Evolutionary conservation across 768 basidiomycete species (phyloP).

Genomic region (Lanmaoa rubissima): DNA sequence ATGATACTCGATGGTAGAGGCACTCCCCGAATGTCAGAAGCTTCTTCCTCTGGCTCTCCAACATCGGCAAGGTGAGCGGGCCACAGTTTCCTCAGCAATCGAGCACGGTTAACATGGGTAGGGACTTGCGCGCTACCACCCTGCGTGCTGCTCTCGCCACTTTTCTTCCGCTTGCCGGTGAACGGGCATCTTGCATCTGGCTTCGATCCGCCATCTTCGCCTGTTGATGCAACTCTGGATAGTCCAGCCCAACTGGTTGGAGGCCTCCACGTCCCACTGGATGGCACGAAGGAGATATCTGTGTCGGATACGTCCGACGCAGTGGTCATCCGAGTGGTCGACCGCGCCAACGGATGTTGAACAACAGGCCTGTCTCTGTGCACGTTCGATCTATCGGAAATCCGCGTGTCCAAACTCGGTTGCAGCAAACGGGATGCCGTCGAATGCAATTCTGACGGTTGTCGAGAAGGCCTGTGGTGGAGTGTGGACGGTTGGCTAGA

Average conservation of each 20-base stretch:
- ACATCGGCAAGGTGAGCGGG: background rate
- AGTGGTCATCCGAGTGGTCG: background rate
- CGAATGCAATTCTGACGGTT: background rate
- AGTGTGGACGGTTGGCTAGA: background rate
- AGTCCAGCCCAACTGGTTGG: conserved; percentile 29
- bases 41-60: background rate
- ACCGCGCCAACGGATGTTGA: background rate
- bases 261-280: conserved; percentile 18
- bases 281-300: background rate
- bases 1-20: conserved; percentile 3
- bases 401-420: background rate
- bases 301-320: background rate
- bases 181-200: background rate
- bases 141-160: background rate
- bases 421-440: background rate
- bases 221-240: background rate
- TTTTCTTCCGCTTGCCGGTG: background rate
- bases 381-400: background rate
- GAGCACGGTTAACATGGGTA: background rate
- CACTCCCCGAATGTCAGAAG: background rate
- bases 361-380: too few species aligned
- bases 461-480: background rate
- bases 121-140: background rate
- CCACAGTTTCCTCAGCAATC: background rate
- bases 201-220: background rate